Conservation (phyloP, 2,329 filamentous ascomycete genomes). For the Fonsecaea pedrosoi region DNA sequence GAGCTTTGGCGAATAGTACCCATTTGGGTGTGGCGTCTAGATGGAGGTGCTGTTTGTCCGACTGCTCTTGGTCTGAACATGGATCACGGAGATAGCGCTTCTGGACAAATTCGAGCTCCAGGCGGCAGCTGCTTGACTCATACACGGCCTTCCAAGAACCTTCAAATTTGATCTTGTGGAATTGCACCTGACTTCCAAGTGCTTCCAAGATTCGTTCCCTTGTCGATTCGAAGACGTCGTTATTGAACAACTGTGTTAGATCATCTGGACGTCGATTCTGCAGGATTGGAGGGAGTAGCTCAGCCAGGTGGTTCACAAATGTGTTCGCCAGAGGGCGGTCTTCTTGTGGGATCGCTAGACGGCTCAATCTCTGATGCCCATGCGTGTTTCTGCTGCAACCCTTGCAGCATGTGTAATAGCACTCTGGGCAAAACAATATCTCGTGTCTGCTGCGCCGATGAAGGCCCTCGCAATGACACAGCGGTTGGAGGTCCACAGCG, state of each 20-base stretch:
- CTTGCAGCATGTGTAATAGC: slow-evolving; percentile 34
- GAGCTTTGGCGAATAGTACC: slow-evolving; percentile 57
- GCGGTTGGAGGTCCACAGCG: slow-evolving; percentile 43
- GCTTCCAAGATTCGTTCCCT: slow-evolving; percentile 36
- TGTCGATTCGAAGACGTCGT: slow-evolving; percentile 32
- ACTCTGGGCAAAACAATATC: slow-evolving; percentile 24
- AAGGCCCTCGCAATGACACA: slow-evolving; percentile 66
- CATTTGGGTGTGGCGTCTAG: slow-evolving; percentile 48
- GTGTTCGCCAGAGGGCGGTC: slow-evolving; percentile 6
- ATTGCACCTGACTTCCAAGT: slow-evolving; percentile 45
- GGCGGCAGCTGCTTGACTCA: slow-evolving; percentile 31
- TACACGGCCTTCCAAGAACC: slow-evolving; percentile 54
- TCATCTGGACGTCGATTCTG: background rate
- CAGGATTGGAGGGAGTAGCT: slow-evolving; percentile 20
- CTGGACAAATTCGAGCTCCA: slow-evolving; percentile 31
- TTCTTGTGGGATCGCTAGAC: background rate
- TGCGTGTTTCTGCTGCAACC: slow-evolving; percentile 28
- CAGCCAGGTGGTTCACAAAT: slow-evolving; percentile 15
- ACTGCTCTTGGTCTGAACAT: background rate
- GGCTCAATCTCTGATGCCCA: slow-evolving; percentile 22
- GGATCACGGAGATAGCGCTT: slow-evolving; percentile 7
- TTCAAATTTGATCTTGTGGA: slow-evolving; percentile 45
- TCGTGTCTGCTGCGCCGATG: slow-evolving; percentile 45
- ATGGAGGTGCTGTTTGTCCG: slow-evolving; percentile 27
- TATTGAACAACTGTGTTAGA: background rate